Percentiles rank a stretch among this genome's conserved stretches.
phyloP scores from a whole-genome alignment of 306 rosid genomes.

The Vigna unguiculata region DNA sequence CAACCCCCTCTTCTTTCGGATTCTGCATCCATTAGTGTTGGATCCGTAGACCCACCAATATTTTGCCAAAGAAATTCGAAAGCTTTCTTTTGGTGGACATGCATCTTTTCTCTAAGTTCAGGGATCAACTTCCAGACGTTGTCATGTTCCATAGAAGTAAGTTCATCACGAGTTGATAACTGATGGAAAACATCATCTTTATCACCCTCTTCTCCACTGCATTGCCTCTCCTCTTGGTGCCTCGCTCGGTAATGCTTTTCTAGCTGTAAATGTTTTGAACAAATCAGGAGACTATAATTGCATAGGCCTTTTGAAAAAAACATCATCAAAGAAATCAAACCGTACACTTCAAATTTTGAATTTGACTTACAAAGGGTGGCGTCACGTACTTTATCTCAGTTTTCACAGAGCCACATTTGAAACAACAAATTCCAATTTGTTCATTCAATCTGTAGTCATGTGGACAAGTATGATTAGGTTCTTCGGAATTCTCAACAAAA shows the following conservation, averaged over 20 bases:
- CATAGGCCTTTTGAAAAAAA: neutral
- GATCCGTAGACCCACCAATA: constrained; percentile 76
- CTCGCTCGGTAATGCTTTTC: neutral
- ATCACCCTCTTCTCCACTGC: neutral
- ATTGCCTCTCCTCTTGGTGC: neutral
- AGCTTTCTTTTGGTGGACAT: neutral
- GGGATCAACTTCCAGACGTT: neutral
- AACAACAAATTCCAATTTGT: neutral
- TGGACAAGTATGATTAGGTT: neutral
- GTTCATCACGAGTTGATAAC: neutral
- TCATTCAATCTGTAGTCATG: neutral
- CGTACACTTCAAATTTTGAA: neutral
- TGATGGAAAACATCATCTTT: neutral
- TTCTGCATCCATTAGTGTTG: constrained; percentile 53
- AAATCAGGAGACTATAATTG: neutral
- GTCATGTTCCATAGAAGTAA: neutral
- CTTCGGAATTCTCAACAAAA: neutral
- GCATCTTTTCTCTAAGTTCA: neutral
- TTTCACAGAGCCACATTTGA: neutral
- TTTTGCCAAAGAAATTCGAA: constrained; percentile 48
- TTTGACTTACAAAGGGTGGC: constrained; percentile 6
- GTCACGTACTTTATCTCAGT: neutral
- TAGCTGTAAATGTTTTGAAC: neutral
- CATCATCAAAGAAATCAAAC: neutral
- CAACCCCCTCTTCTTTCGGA: constrained; percentile 69